Conservation (phyloP, 352 stramenopile species). For the Globisporangium polare region DNA sequence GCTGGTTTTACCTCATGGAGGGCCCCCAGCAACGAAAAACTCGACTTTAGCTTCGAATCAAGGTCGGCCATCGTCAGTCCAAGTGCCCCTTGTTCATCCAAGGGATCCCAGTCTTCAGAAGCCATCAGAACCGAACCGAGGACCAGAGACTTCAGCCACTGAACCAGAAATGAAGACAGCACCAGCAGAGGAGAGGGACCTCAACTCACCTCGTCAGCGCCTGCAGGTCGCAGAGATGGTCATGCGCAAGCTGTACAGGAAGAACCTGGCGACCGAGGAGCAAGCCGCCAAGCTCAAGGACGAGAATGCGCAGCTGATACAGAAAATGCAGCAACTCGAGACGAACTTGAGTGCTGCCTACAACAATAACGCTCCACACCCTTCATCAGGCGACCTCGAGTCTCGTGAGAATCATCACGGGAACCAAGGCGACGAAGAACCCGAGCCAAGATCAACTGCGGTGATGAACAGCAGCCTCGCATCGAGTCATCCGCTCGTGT, state of each 20-base stretch:
- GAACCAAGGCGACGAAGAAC: conserved; percentile 2
- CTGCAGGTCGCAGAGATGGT: conserved; percentile 54
- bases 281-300: conserved; percentile 20
- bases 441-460: neutral
- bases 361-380: too few species aligned
- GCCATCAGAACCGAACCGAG: neutral
- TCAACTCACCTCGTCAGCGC: conserved; percentile 39
- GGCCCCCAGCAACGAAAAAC: neutral
- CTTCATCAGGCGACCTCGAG: too few species aligned
- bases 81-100: neutral
- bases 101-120: neutral
- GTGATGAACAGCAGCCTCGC: neutral
- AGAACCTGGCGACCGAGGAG: conserved; percentile 42
- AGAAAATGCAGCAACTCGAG: conserved; percentile 19
- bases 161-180: neutral
- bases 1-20: conserved; percentile 9
- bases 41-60: neutral
- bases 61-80: neutral
- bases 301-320: conserved; percentile 19
- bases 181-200: conserved; percentile 7
- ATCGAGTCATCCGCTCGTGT: neutral
- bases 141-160: neutral
- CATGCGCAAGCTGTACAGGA: conserved; percentile 57
- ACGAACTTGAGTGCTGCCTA: neutral
- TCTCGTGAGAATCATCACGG: too few species aligned